phyloP scores from a whole-genome alignment of 2,329 filamentous ascomycete species.

The Chrysoporthe austroafricana region DNA sequence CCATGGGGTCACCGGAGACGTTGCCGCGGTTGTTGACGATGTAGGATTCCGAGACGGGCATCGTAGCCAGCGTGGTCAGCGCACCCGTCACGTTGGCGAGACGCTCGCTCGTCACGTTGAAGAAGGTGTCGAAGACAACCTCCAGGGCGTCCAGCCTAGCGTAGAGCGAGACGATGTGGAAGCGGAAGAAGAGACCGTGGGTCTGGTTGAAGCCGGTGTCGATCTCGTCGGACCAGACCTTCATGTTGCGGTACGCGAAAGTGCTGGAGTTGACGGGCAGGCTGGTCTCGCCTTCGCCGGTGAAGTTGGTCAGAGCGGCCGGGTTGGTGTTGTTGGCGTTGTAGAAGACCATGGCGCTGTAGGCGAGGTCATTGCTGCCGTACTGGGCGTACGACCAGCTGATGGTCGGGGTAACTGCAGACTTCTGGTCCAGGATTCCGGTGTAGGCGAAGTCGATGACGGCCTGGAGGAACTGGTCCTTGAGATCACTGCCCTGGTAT shows the following conservation, averaged over 20 bases:
- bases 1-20: constrained; percentile 5
- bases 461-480: constrained; percentile 19
- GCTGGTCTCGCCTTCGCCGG: background rate
- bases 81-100: background rate
- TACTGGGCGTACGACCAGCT: background rate
- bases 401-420: constrained; percentile 7
- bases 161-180: constrained; percentile 7
- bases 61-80: constrained; percentile 2
- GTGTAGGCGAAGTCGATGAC: constrained; percentile 20
- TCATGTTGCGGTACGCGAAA: constrained; percentile 6
- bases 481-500: constrained; percentile 8
- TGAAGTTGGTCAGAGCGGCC: constrained; percentile 14
- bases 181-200: background rate
- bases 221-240: background rate
- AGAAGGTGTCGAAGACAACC: constrained; percentile 20
- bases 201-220: background rate
- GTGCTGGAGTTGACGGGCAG: constrained; percentile 13
- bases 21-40: constrained; percentile 1
- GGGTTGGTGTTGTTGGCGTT: constrained; percentile 6
- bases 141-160: constrained; percentile 12
- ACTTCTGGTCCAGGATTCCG: constrained; percentile 20
- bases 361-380: constrained; percentile 1
- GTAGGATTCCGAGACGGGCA: constrained; percentile 15
- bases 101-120: background rate
- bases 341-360: constrained; percentile 13